These are phyloP conservation scores for Fabrea salina DNA, from an alignment of 169 alveolate genomes.

Conservation along the genomic window DNA sequence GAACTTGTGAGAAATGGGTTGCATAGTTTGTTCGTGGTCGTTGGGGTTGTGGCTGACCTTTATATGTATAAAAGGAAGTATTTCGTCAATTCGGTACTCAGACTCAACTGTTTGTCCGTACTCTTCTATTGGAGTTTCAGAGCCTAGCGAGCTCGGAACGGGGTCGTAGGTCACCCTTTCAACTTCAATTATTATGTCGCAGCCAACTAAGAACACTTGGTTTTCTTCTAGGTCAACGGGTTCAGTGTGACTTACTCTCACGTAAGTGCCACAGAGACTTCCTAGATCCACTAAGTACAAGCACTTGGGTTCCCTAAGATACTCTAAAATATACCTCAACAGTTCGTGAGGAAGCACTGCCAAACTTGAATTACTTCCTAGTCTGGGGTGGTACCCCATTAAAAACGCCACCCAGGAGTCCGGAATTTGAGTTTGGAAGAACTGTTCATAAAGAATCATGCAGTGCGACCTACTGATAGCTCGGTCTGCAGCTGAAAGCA, in stretches of 20 bases:
- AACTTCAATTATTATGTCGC: background rate
- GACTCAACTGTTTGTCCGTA: background rate
- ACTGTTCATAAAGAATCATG: slow-evolving; percentile 36
- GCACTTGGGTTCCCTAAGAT: background rate
- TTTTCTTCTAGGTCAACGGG: background rate
- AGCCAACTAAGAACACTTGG: slow-evolving; percentile 1
- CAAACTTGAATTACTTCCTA: background rate
- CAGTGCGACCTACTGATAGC: slow-evolving; percentile 53
- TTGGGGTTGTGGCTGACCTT: background rate
- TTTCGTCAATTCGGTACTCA: background rate
- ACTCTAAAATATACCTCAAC: background rate
- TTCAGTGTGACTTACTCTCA: background rate
- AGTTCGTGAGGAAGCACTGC: background rate
- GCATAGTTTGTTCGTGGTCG: slow-evolving; percentile 13
- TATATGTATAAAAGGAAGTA: background rate
- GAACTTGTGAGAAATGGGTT: background rate
- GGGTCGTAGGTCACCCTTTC: background rate
- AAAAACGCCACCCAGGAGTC: background rate
- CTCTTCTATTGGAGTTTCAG: background rate
- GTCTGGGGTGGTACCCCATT: slow-evolving; percentile 14
- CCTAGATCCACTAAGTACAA: slow-evolving; percentile 8
- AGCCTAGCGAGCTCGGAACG: background rate
- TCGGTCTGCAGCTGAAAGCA: slow-evolving; percentile 41
- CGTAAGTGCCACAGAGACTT: slow-evolving; percentile 22
- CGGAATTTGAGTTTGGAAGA: slow-evolving; percentile 3